Conservation (phyloP, 2,329 filamentous ascomycete species). For the Pseudogymnoascus sp. region DNA sequence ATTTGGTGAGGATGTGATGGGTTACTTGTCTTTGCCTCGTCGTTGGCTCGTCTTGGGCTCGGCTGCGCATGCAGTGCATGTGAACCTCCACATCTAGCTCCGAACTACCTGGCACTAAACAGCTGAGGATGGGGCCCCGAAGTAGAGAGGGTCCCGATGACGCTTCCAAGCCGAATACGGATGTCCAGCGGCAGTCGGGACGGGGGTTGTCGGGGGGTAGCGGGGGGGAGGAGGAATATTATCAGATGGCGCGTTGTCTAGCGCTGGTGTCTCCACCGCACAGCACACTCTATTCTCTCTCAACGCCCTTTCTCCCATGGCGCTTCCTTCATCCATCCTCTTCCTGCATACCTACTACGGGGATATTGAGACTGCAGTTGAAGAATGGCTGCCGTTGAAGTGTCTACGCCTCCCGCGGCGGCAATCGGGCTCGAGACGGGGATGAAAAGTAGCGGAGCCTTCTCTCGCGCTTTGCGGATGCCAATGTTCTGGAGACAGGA, state of each 20-base stretch:
- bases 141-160: neutral
- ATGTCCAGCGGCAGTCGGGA: neutral
- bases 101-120: neutral
- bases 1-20: neutral
- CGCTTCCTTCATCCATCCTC: neutral
- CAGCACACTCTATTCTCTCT: neutral
- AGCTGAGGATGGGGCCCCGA: neutral
- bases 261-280: neutral
- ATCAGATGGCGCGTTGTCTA: slow-evolving; percentile 1
- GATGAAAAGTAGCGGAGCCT: neutral
- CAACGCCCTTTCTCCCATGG: neutral
- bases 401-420: neutral
- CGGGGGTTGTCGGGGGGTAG: neutral
- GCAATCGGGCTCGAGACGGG: neutral
- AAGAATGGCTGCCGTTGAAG: slow-evolving; percentile 6
- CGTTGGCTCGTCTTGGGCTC: neutral
- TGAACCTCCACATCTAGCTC: neutral
- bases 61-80: neutral
- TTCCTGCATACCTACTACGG: neutral
- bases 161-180: slow-evolving; percentile 3
- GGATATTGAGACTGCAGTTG: neutral
- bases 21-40: neutral
- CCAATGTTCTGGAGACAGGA: neutral
- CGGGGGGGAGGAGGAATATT: neutral
- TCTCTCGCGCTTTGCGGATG: neutral